phyloP scores from a whole-genome alignment of 2,329 filamentous ascomycete genomes.

The Bipolaris zeicola region DNA sequence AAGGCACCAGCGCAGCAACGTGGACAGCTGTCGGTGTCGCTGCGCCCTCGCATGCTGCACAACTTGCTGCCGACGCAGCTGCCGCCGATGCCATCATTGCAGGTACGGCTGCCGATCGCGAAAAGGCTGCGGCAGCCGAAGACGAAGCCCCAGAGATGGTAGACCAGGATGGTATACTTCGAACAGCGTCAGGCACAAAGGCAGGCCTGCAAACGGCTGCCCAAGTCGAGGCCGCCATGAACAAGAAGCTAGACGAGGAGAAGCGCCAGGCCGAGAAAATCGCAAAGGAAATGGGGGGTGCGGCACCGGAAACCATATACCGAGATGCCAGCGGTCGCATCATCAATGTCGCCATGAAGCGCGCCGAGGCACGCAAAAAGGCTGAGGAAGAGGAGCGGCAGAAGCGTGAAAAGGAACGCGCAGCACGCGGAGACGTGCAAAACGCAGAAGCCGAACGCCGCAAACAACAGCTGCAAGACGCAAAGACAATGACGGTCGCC shows the following conservation, averaged over 20 bases:
- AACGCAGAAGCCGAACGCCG: slow-evolving; percentile 67
- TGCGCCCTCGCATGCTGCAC: slow-evolving; percentile 57
- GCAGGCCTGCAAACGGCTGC: slow-evolving; percentile 86
- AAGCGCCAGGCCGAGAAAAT: slow-evolving; percentile 52
- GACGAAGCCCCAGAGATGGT: slow-evolving; percentile 49
- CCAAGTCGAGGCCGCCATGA: slow-evolving; percentile 65
- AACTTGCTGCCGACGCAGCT: slow-evolving; percentile 71
- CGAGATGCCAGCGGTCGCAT: slow-evolving; percentile 93
- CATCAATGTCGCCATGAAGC: slow-evolving; percentile 89
- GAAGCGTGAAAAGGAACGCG: slow-evolving; percentile 69
- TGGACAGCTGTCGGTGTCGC: slow-evolving; percentile 74
- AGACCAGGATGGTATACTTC: slow-evolving; percentile 49
- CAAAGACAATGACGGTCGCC: slow-evolving; percentile 80
- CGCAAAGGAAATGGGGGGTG: slow-evolving; percentile 49
- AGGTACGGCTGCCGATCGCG: slow-evolving; percentile 69
- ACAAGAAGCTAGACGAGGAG: slow-evolving; percentile 70
- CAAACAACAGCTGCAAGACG: slow-evolving; percentile 74
- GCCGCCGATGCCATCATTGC: slow-evolving; percentile 81
- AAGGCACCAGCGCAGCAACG: slow-evolving; percentile 21
- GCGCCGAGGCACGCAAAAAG: slow-evolving; percentile 82
- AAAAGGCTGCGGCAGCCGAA: slow-evolving; percentile 55
- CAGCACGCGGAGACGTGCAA: slow-evolving; percentile 85
- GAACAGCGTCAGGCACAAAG: slow-evolving; percentile 86
- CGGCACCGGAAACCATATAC: slow-evolving; percentile 77
- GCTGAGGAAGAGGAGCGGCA: slow-evolving; percentile 72